Evolutionary conservation across 495 filamentous ascomycete genomes (phyloP), one percentile per base, ranked within the genome.

Genomic region (Xylaria cubensis): DNA sequence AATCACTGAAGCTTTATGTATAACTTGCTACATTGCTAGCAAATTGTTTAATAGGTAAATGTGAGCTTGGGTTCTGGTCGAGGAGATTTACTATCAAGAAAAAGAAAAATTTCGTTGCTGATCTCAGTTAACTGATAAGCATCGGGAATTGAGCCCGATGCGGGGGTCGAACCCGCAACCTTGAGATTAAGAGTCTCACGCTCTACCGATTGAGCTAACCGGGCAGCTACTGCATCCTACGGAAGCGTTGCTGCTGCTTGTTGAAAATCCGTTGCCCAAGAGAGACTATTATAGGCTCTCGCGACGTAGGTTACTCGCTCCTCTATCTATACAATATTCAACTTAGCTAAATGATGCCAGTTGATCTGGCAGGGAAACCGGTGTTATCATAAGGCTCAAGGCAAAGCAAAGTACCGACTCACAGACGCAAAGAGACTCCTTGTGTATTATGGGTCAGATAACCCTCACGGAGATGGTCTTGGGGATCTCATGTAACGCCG

Each of bases 191-290:
- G 89, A 92, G 90, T 92, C 90, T 90, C 88, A 91, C 90, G 90
- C 90, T 92, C 90, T 91, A 90, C 90, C 89, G 90, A 92, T 91
- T 91, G 90, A 92, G 90, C 90, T 92, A 92, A 88, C 89, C 80
- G 81, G 83, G 77, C 61, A 63, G 58, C 58, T 10, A 32, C 12
- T 15, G 12, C 10, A 3, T 55, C 29, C 50, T 12, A 26, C 21
- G 51, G 29, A 55, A 21, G 51, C 15, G 51, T 5, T 6, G 36
- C 21, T 56, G 53, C 26, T 56, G 53, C 53, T 53, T 29, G 12
- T 56, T 56, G 53, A 0, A 0, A 13, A 4, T 5, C 0, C 5
- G 12, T 0, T 0, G 1, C 3, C 7, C 21, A 5, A 12, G 10
- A 8, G 3, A 2, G 10, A 3, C 29, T 26, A 9, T 26, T 55